Conservation (phyloP, 495 filamentous ascomycete genomes). For the Podospora pseudocomata region DNA sequence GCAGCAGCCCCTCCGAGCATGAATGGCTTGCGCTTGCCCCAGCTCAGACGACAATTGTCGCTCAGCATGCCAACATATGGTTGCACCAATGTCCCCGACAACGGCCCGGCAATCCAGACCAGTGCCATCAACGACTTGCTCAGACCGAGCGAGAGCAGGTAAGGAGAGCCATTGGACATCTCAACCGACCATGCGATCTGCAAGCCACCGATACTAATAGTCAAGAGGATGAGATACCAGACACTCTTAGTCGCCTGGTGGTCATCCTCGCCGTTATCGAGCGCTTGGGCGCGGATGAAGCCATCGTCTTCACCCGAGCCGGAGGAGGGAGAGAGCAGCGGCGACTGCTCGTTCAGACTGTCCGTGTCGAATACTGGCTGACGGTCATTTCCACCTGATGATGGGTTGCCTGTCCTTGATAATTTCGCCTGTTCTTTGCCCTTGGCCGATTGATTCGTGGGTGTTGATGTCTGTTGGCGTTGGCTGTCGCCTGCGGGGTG, state of each 20-base stretch:
- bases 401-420: constrained; percentile 10
- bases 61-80: constrained; percentile 91
- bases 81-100: constrained; percentile 83
- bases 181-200: constrained; percentile 96
- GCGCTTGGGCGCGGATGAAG: constrained; percentile 33
- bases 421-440: constrained; percentile 13
- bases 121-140: constrained; percentile 91
- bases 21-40: constrained; percentile 85
- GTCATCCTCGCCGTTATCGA: constrained; percentile 39
- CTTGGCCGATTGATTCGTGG: constrained; percentile 11
- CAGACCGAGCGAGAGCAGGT: constrained; percentile 70
- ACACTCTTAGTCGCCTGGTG: constrained; percentile 65
- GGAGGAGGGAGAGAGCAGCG: constrained; percentile 49
- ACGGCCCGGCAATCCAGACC: constrained; percentile 89
- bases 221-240: constrained; percentile 80
- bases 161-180: constrained; percentile 75
- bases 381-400: constrained; percentile 15
- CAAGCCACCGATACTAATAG: constrained; percentile 76
- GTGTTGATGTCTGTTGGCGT: constrained; percentile 14
- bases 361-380: constrained; percentile 17
- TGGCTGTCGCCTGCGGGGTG: constrained; percentile 27
- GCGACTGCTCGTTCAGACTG: constrained; percentile 54
- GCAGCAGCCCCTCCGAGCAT: constrained; percentile 73
- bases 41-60: constrained; percentile 74
- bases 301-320: constrained; percentile 39